A percentile compares a stretch with the other conserved stretches of the same genome.
phyloP scores from a whole-genome alignment of 495 filamentous ascomycete genomes.

The Rhypophila decipiens region DNA sequence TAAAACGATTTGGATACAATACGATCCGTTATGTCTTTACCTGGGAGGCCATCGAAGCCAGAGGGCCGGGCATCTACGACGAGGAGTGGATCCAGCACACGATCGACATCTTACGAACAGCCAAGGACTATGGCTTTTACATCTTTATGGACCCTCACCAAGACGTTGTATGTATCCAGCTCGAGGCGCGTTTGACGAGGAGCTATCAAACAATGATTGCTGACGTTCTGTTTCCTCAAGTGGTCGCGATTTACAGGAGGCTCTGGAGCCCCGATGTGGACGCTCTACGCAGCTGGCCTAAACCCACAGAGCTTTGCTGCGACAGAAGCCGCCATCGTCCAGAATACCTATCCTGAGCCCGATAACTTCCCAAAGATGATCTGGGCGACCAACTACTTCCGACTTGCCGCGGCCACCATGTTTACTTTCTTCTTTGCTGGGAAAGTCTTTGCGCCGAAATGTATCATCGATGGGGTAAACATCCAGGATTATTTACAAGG shows the following conservation, averaged over 20 bases:
- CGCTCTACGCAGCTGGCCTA: slow-evolving; percentile 85
- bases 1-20: slow-evolving; percentile 89
- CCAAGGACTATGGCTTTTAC: slow-evolving; percentile 88
- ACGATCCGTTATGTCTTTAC: slow-evolving; percentile 94
- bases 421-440: slow-evolving; percentile 94
- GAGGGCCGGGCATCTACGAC: slow-evolving; percentile 89
- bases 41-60: slow-evolving; percentile 97
- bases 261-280: slow-evolving; percentile 97
- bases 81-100: slow-evolving; percentile 91
- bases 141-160: slow-evolving; percentile 98
- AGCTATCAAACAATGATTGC: not conserved
- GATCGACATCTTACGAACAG: slow-evolving; percentile 72
- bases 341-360: slow-evolving; percentile 88
- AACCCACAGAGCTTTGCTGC: slow-evolving; percentile 77
- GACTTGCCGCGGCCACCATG: slow-evolving; percentile 80
- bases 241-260: slow-evolving; percentile 94
- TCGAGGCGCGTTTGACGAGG: no score
- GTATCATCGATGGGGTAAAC: slow-evolving; percentile 88
- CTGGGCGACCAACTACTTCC: slow-evolving; percentile 94
- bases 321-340: slow-evolving; percentile 89
- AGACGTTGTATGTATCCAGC: slow-evolving; percentile 66
- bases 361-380: slow-evolving; percentile 95
- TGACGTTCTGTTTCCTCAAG: slow-evolving; percentile 27
- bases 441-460: slow-evolving; percentile 90
- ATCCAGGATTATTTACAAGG: slow-evolving; percentile 94